These are phyloP conservation scores for Lasiosphaeria miniovina DNA, from an alignment of 495 filamentous ascomycete species.

Conservation along the genomic window DNA sequence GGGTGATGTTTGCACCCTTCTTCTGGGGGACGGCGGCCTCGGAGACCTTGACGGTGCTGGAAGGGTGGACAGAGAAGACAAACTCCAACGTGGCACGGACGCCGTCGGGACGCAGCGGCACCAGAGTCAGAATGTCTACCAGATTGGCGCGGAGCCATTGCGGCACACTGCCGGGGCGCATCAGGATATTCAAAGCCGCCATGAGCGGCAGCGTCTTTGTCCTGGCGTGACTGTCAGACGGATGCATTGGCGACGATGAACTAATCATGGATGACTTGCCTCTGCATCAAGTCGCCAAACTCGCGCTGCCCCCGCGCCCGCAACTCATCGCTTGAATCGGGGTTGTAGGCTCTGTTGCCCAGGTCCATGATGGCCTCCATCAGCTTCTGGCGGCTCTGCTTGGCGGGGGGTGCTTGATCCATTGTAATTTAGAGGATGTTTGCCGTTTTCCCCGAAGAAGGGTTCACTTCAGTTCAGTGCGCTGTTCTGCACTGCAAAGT, in stretches of 20 bases:
- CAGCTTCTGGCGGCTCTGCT: conserved; percentile 26
- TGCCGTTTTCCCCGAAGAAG: too few species aligned
- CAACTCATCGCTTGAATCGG: conserved; percentile 26
- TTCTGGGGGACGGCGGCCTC: conserved; percentile 42
- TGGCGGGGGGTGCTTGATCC: conserved; percentile 17
- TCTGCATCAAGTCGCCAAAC: conserved; percentile 40
- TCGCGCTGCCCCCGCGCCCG: conserved; percentile 33
- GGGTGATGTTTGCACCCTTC: conserved; percentile 63
- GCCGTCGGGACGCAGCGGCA: conserved; percentile 65
- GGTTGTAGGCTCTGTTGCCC: conserved; percentile 41
- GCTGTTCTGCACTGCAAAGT: neutral
- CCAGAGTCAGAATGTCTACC: conserved; percentile 55
- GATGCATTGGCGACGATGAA: neutral
- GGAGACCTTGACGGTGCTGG: conserved; percentile 35
- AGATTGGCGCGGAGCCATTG: conserved; percentile 50
- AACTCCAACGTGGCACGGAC: conserved; percentile 70
- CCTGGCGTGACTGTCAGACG: conserved; percentile 36
- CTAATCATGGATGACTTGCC: conserved; percentile 27
- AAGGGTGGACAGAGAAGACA: conserved; percentile 58
- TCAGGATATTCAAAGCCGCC: conserved; percentile 44
- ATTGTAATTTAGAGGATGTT: conserved; percentile 17
- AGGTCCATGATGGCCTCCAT: conserved; percentile 34
- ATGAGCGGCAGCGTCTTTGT: conserved; percentile 44
- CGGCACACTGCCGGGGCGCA: conserved; percentile 41
- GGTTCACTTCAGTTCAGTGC: too few species aligned